A percentile compares a stretch with the other conserved stretches of the same genome.
Evolutionary conservation across 495 filamentous ascomycete species (phyloP).

Genomic region (Ramalina intermedia): DNA sequence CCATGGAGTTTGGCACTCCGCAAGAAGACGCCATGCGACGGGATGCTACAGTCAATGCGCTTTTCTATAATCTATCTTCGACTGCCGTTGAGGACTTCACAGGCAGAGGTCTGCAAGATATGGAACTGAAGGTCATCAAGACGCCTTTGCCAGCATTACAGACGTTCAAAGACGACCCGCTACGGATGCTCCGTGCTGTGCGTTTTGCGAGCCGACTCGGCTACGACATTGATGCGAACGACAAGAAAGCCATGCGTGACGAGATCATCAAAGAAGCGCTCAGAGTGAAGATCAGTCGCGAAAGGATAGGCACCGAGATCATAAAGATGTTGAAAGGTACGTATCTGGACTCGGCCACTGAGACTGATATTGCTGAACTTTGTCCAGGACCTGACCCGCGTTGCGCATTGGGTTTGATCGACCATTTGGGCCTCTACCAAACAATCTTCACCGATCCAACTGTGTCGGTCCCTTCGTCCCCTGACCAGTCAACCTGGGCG

Average conservation of each 20-base stretch:
- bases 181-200: slow-evolving; percentile 78
- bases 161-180: slow-evolving; percentile 89
- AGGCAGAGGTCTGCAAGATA: slow-evolving; percentile 54
- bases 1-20: slow-evolving; percentile 87
- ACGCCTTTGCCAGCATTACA: slow-evolving; percentile 81
- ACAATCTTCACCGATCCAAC: slow-evolving; percentile 65
- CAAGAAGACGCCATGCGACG: slow-evolving; percentile 79
- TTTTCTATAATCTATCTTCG: slow-evolving; percentile 87
- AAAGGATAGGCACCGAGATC: slow-evolving; percentile 69
- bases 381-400: slow-evolving; percentile 51
- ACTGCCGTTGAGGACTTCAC: slow-evolving; percentile 72
- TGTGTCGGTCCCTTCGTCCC: slow-evolving; percentile 10
- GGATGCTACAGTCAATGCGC: slow-evolving; percentile 87
- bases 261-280: slow-evolving; percentile 57
- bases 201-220: slow-evolving; percentile 76
- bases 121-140: slow-evolving; percentile 55
- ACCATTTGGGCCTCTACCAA: slow-evolving; percentile 59
- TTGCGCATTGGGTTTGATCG: slow-evolving; percentile 53
- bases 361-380: background rate
- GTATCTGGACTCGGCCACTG: background rate
- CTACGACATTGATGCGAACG: slow-evolving; percentile 57
- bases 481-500: slow-evolving; percentile 27
- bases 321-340: slow-evolving; percentile 80
- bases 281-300: slow-evolving; percentile 80
- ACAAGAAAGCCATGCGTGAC: slow-evolving; percentile 62